Evolutionary conservation across 2,329 filamentous ascomycete genomes (phyloP), one percentile per base, ranked within the genome.

Genomic region (Myotisia sp.): DNA sequence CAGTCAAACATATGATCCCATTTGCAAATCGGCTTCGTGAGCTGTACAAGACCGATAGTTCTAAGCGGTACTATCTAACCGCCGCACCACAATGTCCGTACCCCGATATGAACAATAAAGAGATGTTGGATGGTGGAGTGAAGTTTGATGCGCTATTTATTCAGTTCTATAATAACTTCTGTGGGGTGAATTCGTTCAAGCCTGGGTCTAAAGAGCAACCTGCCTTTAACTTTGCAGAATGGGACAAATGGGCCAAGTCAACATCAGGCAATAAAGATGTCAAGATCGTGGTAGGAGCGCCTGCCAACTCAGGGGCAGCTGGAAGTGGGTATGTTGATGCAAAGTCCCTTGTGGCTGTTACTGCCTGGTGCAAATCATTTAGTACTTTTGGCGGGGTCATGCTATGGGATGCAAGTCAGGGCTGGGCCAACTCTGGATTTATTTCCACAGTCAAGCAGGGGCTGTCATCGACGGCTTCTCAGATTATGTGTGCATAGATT

Each of bases 131-230:
- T 3, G 38, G 38, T 38, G 66, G 62, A 1, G 68, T 76, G 5
- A 45, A 53, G 9, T 68, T 78, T 39, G 74, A 78, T 48, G 72
- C 70, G 17, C 53, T 78, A 41, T 70, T 68, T 52, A 64, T 77
- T 19, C 74, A 79, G 53, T 78, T 78, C 54, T 78, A 78, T 55
- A 77, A 78, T 63, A 79, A 78, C 61, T 71, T 59, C 50, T 81
- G 77, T 51, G 73, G 74, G 10, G 55, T 71, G 1, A 53, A 62
- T 40, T 64, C 62, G 18, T 81, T 65, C 55, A 45, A 56, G 1
- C 35, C 56, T 0, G 66, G 65, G 3, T 39, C 58, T 1, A 36
- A 44, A 8, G 56, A 51, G 0, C 69, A 71, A 47, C 61, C 56
- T 34, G 67, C 65, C 43, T 79, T 71, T 58, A 76, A 79, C 57